A percentile compares a stretch with the other conserved stretches of the same genome.
These are phyloP conservation scores for Pseudogymnoascus sp. DNA, from an alignment of 2,329 filamentous ascomycete species.

Conservation along the genomic window DNA sequence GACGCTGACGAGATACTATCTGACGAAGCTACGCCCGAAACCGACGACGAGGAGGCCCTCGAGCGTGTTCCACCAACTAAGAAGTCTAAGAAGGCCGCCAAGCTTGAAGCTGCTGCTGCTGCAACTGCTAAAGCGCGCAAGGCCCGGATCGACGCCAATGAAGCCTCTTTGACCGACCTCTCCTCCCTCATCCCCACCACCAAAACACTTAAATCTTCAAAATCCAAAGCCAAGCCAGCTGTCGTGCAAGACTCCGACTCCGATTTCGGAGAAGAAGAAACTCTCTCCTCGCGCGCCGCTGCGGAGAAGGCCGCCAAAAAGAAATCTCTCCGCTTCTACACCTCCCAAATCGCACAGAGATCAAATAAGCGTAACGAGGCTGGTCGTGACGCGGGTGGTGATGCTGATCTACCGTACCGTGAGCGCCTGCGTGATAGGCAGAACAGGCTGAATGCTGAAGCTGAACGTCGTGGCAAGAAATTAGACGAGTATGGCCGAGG, in stretches of 20 bases:
- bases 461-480: constrained; percentile 71
- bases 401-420: constrained; percentile 76
- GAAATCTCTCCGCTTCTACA: constrained; percentile 94
- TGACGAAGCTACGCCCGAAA: constrained; percentile 14
- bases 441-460: constrained; percentile 78
- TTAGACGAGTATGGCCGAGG: constrained; percentile 54
- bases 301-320: constrained; percentile 84
- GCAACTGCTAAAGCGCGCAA: constrained; percentile 27
- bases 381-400: constrained; percentile 67
- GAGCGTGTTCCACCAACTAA: constrained; percentile 14
- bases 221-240: constrained; percentile 39
- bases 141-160: constrained; percentile 30
- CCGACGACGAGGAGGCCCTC: constrained; percentile 11
- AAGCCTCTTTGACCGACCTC: constrained; percentile 36
- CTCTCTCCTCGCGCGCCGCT: constrained; percentile 66
- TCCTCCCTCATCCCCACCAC: constrained; percentile 19
- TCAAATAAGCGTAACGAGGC: constrained; percentile 73
- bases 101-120: constrained; percentile 34
- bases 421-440: constrained; percentile 83
- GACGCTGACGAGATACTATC: constrained; percentile 26
- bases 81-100: constrained; percentile 33
- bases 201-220: constrained; percentile 20
- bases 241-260: constrained; percentile 56
- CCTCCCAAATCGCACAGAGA: constrained; percentile 93
- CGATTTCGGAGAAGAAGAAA: constrained; percentile 87